phyloP scores from a whole-genome alignment of 140 eudicot species.

The Flaveria floridana region DNA sequence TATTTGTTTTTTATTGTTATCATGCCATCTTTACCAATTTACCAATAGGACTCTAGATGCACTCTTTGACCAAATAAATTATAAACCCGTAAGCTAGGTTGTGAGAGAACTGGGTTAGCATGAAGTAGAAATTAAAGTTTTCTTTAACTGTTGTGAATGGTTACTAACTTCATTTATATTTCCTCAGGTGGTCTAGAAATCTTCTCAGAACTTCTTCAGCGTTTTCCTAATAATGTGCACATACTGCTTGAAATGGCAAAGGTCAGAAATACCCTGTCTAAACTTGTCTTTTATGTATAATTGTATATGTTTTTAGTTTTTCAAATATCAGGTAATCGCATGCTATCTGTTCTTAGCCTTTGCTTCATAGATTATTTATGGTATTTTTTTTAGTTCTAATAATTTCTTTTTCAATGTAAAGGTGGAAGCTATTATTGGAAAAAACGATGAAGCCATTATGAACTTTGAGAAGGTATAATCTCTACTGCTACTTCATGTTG shows the following conservation, averaged over 20 bases:
- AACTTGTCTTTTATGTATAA: neutral
- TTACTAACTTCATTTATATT: constrained; percentile 19
- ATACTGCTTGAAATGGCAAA: constrained; percentile 92
- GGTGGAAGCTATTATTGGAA: constrained; percentile 92
- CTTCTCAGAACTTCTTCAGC: constrained; percentile 81
- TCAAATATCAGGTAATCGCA: neutral
- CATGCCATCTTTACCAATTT: neutral
- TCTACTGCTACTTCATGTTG: constrained; percentile 14
- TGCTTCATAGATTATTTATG: neutral
- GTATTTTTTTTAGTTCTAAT: constrained; percentile 1
- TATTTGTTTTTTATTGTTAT: neutral
- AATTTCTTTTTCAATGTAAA: constrained; percentile 37
- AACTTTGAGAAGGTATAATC: constrained; percentile 79
- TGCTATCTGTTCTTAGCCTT: constrained; percentile 11
- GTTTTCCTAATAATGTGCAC: constrained; percentile 86
- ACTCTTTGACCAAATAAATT: neutral
- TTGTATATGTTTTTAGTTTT: neutral
- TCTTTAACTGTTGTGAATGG: neutral
- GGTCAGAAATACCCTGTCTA: constrained; percentile 39
- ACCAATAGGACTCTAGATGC: neutral
- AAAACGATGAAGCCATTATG: constrained; percentile 78
- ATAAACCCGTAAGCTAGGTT: neutral
- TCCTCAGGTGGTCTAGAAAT: constrained; percentile 86
- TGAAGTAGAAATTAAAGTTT: neutral
- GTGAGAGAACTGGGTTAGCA: neutral